phyloP scores from a whole-genome alignment of 345 rosid species.

The Cardamine resedifolia region DNA sequence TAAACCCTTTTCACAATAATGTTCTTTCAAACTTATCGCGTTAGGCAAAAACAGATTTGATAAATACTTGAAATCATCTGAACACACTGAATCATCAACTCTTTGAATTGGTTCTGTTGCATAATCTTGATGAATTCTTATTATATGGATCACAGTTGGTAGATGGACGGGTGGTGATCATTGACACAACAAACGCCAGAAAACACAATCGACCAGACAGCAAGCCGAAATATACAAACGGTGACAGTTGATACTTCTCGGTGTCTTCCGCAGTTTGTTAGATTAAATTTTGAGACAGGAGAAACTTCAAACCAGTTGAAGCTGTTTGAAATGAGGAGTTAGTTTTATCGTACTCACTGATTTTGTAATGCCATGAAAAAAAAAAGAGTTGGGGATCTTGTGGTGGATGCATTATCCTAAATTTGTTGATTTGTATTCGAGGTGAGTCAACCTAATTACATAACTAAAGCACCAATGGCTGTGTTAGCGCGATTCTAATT shows the following conservation, averaged over 20 bases:
- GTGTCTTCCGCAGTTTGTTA: conserved; percentile 20
- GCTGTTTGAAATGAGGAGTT: neutral
- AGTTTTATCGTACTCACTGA: neutral
- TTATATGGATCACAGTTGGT: conserved; percentile 48
- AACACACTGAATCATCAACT: neutral
- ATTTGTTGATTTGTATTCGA: neutral
- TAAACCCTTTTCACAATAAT: neutral
- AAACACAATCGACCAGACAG: conserved; percentile 22
- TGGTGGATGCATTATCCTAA: neutral
- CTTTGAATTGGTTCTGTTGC: neutral
- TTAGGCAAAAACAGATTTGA: neutral
- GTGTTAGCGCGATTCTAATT: too few relatives aligned
- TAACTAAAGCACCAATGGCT: neutral
- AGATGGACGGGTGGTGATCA: conserved; percentile 56
- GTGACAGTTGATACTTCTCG: conserved; percentile 30
- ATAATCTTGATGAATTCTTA: neutral
- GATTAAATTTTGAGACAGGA: neutral
- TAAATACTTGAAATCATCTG: neutral
- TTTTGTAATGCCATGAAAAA: neutral
- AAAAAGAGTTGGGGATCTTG: neutral
- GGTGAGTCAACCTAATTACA: neutral
- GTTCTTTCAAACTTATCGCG: neutral
- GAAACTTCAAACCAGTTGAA: neutral
- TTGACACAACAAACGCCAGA: conserved; percentile 35
- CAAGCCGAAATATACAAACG: conserved; percentile 21